phyloP scores from a whole-genome alignment of 2,329 filamentous ascomycete genomes.

The Colletotrichum karsti region DNA sequence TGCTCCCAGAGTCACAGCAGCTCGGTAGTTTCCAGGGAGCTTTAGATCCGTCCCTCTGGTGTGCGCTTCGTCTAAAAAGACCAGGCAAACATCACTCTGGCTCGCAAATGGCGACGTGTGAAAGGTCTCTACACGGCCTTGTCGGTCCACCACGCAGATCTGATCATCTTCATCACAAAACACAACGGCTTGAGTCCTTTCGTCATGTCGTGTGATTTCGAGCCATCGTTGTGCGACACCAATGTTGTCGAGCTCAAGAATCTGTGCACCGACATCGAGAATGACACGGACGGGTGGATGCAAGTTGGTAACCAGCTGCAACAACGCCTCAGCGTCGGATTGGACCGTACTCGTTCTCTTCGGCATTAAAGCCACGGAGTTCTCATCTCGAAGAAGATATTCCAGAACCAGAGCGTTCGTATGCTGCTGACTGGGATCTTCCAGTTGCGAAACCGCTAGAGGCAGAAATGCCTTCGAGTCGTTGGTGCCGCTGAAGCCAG shows the following conservation, averaged over 20 bases:
- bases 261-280: constrained; percentile 75
- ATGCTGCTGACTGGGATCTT: constrained; percentile 62
- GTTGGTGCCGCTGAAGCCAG: constrained; percentile 77
- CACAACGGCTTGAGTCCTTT: constrained; percentile 53
- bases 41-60: constrained; percentile 75
- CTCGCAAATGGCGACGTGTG: constrained; percentile 65
- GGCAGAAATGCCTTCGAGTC: constrained; percentile 69
- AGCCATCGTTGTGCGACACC: constrained; percentile 66
- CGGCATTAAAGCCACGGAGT: constrained; percentile 45
- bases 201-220: constrained; percentile 16
- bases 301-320: constrained; percentile 52
- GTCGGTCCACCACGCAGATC: constrained; percentile 59
- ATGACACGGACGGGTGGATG: constrained; percentile 62
- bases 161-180: constrained; percentile 68
- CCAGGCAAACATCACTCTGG: constrained; percentile 65
- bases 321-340: constrained; percentile 48
- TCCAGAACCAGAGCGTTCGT: constrained; percentile 75
- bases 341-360: background rate
- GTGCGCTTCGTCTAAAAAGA: constrained; percentile 77
- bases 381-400: constrained; percentile 64
- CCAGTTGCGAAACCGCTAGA: constrained; percentile 60
- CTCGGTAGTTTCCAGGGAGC: constrained; percentile 65
- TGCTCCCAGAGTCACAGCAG: constrained; percentile 73
- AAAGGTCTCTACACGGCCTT: constrained; percentile 55
- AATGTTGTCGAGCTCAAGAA: constrained; percentile 69